Conservation (phyloP, 768 basidiomycete genomes). For the Agrocybe chaxingu region DNA sequence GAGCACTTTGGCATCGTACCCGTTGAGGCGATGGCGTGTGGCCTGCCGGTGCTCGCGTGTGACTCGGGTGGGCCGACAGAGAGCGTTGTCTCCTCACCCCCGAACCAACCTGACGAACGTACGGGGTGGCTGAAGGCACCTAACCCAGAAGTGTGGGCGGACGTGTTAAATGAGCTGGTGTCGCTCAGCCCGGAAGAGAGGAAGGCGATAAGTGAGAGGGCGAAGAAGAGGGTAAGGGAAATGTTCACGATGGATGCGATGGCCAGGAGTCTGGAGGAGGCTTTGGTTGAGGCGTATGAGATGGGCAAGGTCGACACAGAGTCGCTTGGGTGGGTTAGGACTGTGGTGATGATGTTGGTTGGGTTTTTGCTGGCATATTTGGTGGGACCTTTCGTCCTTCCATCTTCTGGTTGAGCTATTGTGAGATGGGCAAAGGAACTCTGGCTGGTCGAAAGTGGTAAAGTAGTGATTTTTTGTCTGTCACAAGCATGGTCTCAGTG, state of each 20-base stretch:
- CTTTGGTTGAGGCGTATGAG: slow-evolving; percentile 49
- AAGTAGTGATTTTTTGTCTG: too few relatives aligned
- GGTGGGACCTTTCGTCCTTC: slow-evolving; percentile 18
- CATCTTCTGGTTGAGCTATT: background rate
- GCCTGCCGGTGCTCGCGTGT: slow-evolving; percentile 86
- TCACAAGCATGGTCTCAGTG: background rate
- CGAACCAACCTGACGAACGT: slow-evolving; percentile 30
- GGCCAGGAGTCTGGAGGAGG: slow-evolving; percentile 54
- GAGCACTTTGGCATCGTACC: slow-evolving; percentile 99
- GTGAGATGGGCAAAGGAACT: background rate
- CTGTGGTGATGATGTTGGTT: slow-evolving; percentile 23
- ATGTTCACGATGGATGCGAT: slow-evolving; percentile 79
- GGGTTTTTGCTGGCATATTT: slow-evolving; percentile 30
- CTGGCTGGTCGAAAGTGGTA: background rate
- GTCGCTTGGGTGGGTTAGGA: slow-evolving; percentile 12
- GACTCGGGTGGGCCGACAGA: slow-evolving; percentile 89
- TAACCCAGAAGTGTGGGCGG: slow-evolving; percentile 64
- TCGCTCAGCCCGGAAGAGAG: slow-evolving; percentile 38
- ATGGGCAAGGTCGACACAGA: slow-evolving; percentile 42
- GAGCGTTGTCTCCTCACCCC: slow-evolving; percentile 48
- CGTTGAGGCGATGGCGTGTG: slow-evolving; percentile 91
- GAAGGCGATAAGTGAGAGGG: slow-evolving; percentile 46
- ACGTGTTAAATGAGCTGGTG: slow-evolving; percentile 60
- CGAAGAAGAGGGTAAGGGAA: slow-evolving; percentile 55
- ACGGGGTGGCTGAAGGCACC: slow-evolving; percentile 82